phyloP scores from a whole-genome alignment of 441 rosid genomes.

The Corymbia calophylla region DNA sequence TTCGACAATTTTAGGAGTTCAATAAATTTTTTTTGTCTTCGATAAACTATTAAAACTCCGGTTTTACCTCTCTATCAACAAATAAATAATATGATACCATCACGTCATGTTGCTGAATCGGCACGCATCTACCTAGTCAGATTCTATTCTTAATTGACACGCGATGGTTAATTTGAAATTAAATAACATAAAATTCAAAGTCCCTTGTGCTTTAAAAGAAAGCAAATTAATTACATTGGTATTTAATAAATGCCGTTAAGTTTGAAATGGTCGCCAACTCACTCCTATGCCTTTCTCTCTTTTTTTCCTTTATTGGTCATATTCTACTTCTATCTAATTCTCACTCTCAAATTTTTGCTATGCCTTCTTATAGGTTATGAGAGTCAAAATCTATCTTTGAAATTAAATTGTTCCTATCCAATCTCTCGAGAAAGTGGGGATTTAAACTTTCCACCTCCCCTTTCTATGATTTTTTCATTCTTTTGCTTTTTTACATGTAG shows the following conservation, averaged over 20 bases:
- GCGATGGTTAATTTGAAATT: not conserved
- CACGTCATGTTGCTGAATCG: rapidly evolving
- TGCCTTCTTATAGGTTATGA: rapidly evolving
- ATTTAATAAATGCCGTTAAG: not conserved
- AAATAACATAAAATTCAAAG: not conserved
- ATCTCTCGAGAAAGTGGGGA: no score
- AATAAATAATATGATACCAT: not conserved
- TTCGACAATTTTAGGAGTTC: not conserved
- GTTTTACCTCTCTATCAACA: not conserved
- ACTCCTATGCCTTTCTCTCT: not conserved
- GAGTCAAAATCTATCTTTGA: no score
- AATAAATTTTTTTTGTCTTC: rapidly evolving
- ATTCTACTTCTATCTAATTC: no score
- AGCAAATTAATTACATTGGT: not conserved
- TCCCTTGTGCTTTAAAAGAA: not conserved
- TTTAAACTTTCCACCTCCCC: no score
- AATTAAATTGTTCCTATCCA: no score
- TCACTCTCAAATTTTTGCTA: no score
- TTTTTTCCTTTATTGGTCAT: no score
- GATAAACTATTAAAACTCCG: not conserved
- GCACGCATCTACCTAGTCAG: rapidly evolving
- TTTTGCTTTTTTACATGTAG: not conserved
- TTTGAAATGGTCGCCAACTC: not conserved
- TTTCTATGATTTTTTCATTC: not conserved
- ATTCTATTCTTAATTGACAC: not conserved